Evolutionary conservation across 257 asterid species (phyloP).

Genomic region (Rauvolfia tetraphylla): DNA sequence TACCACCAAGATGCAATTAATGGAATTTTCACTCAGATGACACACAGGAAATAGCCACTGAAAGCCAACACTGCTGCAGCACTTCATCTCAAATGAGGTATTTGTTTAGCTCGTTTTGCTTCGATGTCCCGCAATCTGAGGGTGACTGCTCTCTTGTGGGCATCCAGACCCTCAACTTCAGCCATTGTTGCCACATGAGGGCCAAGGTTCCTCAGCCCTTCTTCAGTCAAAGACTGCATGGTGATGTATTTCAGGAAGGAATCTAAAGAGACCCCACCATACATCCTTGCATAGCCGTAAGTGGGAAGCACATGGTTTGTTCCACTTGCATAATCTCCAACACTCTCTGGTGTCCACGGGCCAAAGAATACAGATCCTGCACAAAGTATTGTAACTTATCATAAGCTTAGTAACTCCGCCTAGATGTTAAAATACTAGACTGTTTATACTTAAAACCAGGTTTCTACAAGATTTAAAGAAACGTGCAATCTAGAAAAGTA

Average conservation of each 20-base stretch:
- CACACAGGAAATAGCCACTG: neutral
- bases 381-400: slow-evolving; percentile 2
- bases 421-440: neutral
- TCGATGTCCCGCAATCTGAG: slow-evolving; percentile 86
- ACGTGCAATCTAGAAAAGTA: neutral
- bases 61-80: neutral
- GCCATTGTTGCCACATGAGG: slow-evolving; percentile 95
- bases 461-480: neutral
- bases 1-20: neutral
- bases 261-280: slow-evolving; percentile 82
- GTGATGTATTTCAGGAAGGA: slow-evolving; percentile 89
- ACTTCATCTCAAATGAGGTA: slow-evolving; percentile 13
- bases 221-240: slow-evolving; percentile 83
- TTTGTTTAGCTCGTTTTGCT: slow-evolving; percentile 35
- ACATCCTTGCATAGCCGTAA: slow-evolving; percentile 93
- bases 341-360: slow-evolving; percentile 92
- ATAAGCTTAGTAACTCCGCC: neutral
- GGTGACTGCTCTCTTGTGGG: slow-evolving; percentile 95
- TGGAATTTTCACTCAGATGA: neutral
- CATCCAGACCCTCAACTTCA: slow-evolving; percentile 88
- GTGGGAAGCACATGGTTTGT: slow-evolving; percentile 97
- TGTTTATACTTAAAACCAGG: neutral
- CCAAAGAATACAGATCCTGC: slow-evolving; percentile 90
- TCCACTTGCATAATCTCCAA: slow-evolving; percentile 94
- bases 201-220: slow-evolving; percentile 80